Evolutionary conservation across 106 monocot species (phyloP).

Genomic region (Ottelia alismoides): DNA sequence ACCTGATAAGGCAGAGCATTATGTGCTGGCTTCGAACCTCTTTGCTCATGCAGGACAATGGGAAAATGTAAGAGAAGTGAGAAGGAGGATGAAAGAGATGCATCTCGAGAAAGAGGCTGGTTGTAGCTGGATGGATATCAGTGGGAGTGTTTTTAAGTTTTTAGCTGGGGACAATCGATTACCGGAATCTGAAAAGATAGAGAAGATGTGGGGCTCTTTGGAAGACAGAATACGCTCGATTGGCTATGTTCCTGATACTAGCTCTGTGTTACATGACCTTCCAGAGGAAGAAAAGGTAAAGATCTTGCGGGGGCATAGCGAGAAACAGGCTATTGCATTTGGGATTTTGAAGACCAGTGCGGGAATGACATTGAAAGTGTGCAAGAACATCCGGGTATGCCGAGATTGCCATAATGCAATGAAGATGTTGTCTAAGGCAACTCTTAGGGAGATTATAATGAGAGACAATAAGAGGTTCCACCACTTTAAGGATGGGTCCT

Average conservation of each 20-base stretch:
- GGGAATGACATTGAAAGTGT: slow-evolving; percentile 4
- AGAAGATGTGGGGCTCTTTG: slow-evolving; percentile 24
- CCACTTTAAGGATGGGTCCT: slow-evolving; percentile 10
- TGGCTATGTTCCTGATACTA: slow-evolving; percentile 10
- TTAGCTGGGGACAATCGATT: slow-evolving; percentile 21
- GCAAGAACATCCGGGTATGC: slow-evolving; percentile 9
- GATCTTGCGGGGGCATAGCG: slow-evolving; percentile 3
- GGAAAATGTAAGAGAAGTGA: slow-evolving; percentile 54
- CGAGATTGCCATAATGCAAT: slow-evolving; percentile 5
- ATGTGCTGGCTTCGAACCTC: slow-evolving; percentile 50
- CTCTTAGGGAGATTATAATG: slow-evolving; percentile 4
- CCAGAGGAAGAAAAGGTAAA: slow-evolving; percentile 8
- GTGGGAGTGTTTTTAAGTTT: slow-evolving; percentile 34
- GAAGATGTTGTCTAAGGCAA: slow-evolving; percentile 1
- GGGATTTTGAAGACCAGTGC: slow-evolving; percentile 1
- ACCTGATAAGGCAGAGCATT: slow-evolving; percentile 51
- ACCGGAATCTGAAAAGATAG: slow-evolving; percentile 24
- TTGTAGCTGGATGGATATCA: slow-evolving; percentile 55
- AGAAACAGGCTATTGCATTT: slow-evolving; percentile 11
- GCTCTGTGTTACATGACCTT: slow-evolving; percentile 8
- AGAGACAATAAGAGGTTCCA: slow-evolving; percentile 10
- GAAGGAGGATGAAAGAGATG: slow-evolving; percentile 33
- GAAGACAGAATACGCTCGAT: no score
- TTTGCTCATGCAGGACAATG: slow-evolving; percentile 42
- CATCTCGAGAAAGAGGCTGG: slow-evolving; percentile 49